Evolutionary conservation across 2,329 filamentous ascomycete species (phyloP).

Genomic region (Verticillium dahliae): DNA sequence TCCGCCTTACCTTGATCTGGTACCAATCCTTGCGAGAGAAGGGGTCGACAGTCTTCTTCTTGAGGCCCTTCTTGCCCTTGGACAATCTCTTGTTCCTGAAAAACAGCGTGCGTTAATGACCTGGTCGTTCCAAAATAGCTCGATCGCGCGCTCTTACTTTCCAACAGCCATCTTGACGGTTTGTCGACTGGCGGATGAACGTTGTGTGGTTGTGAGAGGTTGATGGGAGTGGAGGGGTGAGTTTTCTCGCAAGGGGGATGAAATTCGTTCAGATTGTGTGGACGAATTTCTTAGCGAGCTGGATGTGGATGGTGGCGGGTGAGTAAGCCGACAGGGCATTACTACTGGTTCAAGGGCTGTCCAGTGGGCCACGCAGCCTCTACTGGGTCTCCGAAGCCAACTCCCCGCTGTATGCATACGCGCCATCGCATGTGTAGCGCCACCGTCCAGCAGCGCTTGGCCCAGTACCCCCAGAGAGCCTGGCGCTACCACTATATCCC

Average conservation of each 20-base stretch:
- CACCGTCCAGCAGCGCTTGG: too few species aligned
- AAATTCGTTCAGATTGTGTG: constrained; percentile 19
- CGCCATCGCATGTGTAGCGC: too few species aligned
- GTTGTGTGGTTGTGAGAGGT: constrained; percentile 31
- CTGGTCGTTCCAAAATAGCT: not conserved
- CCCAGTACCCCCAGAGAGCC: too few species aligned
- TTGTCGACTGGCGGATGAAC: constrained; percentile 37
- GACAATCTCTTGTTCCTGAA: constrained; percentile 98
- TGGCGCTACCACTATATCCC: too few species aligned
- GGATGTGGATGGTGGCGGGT: not conserved
- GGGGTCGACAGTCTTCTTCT: constrained; percentile 98
- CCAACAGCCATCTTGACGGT: constrained; percentile 55
- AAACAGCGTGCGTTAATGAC: constrained; percentile 16
- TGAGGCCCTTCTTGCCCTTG: constrained; percentile 99
- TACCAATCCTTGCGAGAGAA: constrained; percentile 99
- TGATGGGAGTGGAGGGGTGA: constrained; percentile 28
- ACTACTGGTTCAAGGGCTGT: not conserved
- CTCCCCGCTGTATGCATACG: not conserved
- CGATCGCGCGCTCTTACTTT: constrained; percentile 40
- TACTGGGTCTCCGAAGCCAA: not conserved
- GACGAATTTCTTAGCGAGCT: constrained; percentile 18
- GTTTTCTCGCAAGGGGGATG: constrained; percentile 19
- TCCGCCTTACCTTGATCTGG: constrained; percentile 72
- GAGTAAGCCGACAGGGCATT: not conserved
- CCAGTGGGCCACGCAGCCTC: not conserved